Evolutionary conservation across 805 yeast species (phyloP).

Genomic region (Kluyveromyces starmeri): DNA sequence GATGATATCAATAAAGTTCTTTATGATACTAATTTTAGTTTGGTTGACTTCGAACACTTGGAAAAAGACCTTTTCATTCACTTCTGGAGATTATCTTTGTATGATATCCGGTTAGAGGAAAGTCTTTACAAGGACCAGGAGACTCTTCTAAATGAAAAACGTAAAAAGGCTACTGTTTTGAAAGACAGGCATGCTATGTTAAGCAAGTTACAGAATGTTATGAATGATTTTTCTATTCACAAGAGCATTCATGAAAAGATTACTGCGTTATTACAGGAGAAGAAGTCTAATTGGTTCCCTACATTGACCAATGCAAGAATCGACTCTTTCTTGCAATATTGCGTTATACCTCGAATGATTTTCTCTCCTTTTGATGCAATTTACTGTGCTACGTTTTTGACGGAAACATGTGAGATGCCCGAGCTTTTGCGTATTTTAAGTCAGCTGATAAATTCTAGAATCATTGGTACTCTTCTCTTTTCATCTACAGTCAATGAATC

Average conservation of each 20-base stretch:
- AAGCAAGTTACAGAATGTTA: slow-evolving; percentile 13
- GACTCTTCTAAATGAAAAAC: slow-evolving; percentile 11
- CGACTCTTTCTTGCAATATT: slow-evolving; percentile 43
- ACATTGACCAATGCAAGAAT: slow-evolving; percentile 17
- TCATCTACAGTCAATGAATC: slow-evolving; percentile 71
- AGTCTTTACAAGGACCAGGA: slow-evolving; percentile 41
- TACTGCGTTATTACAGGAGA: slow-evolving; percentile 6
- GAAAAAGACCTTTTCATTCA: slow-evolving; percentile 39
- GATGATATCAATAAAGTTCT: slow-evolving; percentile 10
- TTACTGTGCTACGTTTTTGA: slow-evolving; percentile 53
- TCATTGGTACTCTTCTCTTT: slow-evolving; percentile 51
- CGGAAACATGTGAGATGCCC: slow-evolving; percentile 37
- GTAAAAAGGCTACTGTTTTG: slow-evolving; percentile 7
- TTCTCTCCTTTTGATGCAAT: slow-evolving; percentile 82
- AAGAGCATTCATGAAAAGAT: slow-evolving; percentile 13
- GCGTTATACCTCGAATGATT: slow-evolving; percentile 66
- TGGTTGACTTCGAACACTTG: slow-evolving; percentile 24
- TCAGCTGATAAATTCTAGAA: slow-evolving; percentile 38
- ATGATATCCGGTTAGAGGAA: slow-evolving; percentile 55
- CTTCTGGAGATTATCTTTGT: slow-evolving; percentile 69
- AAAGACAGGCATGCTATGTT: slow-evolving; percentile 14
- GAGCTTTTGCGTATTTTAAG: slow-evolving; percentile 36
- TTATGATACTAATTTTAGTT: slow-evolving; percentile 10
- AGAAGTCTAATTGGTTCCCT: slow-evolving; percentile 12
- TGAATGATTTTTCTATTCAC: slow-evolving; percentile 16